Base-by-base conservation (phyloP, 1,139 yeast genomes). In the Sugiyamaella castrensis region DNA sequence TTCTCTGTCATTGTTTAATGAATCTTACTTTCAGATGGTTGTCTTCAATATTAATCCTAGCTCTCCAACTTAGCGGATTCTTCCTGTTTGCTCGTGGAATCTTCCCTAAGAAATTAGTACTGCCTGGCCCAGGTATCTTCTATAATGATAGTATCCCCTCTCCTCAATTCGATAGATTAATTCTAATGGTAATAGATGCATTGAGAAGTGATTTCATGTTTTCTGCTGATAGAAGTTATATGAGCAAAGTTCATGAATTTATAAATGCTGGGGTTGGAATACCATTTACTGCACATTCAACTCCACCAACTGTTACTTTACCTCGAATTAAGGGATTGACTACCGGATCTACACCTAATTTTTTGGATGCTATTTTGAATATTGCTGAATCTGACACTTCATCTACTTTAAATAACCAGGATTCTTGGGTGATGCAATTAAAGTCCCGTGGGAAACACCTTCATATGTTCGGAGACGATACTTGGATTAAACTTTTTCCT, bases 251-350 rank as follows among this genome's bases (percentile, higher is more conserved):
- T 1, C 98, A 92, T 58, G 57, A 67, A 6, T 54, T 89, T 55
- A 72, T 92, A n/a, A 74, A 77, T 45, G 58, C 73, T 0, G 94
- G 95, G 9, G 64, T 74, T 40, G 98, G 94, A 0, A 62, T 91
- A 43, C 96, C 96, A 0, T 89, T 80, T 65, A 92, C 98, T 0
- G 96, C 96, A 0, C 86, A 76, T 65, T 84, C 97, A 0, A 85
- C 87, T 61, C 97, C 98, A 1, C 99, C 98, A 11, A 94, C 98
- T 0, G 95, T 97, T 1, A 94, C 99, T 0, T 71, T 94, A 33
- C 98, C 95, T 57, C 74, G 99, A 54, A 73, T 94, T 46, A 92
- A 92, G 65, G 98, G 98, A 1, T 67, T 92, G 37, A 91, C 98
- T 1, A 91, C 98, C 0, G 98, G 98, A 0, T 84, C 96, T 0